Evolutionary conservation across 148 eudicot species (phyloP).

Genomic region (Camellia lanceoleosa): DNA sequence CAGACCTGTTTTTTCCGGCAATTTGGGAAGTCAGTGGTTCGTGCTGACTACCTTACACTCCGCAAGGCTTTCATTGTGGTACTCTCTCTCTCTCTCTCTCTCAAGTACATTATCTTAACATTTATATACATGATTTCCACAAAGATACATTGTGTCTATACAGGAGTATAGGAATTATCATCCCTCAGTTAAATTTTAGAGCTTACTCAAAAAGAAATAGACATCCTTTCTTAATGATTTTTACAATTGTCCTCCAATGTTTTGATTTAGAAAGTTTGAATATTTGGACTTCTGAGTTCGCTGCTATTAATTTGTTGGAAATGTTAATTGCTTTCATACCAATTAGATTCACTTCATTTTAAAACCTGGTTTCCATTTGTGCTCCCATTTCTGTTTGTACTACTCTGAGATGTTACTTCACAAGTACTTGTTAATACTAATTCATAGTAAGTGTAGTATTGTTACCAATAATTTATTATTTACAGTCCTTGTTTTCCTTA

Average conservation of each 20-base stretch:
- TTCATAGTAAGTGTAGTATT: not conserved
- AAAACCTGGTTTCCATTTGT: not conserved
- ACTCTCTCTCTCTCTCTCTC: not conserved
- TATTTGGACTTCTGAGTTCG: not conserved
- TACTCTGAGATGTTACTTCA: not conserved
- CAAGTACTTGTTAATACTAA: not conserved
- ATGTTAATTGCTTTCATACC: not conserved
- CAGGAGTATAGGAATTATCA: no score
- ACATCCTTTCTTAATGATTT: not conserved
- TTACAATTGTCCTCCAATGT: not conserved
- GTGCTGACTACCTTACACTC: conserved; percentile 87
- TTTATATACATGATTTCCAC: no score
- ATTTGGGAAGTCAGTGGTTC: conserved; percentile 83
- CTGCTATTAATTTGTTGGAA: not conserved
- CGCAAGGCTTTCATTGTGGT: conserved; percentile 94
- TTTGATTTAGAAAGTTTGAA: not conserved
- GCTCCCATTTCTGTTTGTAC: not conserved
- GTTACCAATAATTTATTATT: conserved; percentile 2
- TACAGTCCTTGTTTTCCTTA: conserved; percentile 20
- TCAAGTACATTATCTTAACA: no score
- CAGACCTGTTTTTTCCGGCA: conserved; percentile 94
- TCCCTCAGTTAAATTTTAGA: no score
- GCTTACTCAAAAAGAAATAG: not conserved
- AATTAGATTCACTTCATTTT: not conserved
- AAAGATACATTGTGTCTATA: no score